phyloP scores from a whole-genome alignment of 148 eudicot genomes.

The Vaccinium vitisidaea region DNA sequence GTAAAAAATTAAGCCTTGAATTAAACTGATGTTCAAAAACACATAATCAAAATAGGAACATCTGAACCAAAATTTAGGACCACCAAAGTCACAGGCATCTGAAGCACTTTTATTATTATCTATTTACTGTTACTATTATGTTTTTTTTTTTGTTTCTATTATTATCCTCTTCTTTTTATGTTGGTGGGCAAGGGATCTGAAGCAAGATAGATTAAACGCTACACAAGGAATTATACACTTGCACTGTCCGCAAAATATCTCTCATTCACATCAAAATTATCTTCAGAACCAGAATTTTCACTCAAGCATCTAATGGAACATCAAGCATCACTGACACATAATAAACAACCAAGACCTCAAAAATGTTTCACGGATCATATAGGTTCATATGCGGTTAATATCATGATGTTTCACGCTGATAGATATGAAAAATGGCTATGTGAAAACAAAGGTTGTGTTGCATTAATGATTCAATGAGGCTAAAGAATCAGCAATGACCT shows the following conservation, averaged over 20 bases:
- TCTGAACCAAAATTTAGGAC: neutral
- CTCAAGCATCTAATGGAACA: neutral
- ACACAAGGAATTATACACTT: neutral
- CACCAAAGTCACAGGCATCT: neutral
- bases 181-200: neutral
- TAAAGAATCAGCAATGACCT: slow-evolving; percentile 6
- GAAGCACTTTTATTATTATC: no score
- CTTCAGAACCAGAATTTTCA: neutral
- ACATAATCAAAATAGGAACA: no score
- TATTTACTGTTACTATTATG: no score
- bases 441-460: neutral
- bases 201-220: neutral
- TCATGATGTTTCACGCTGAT: neutral
- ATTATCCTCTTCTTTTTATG: neutral
- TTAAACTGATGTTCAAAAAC: no score
- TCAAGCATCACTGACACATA: neutral
- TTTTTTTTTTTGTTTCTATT: neutral
- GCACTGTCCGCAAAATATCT: neutral
- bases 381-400: neutral
- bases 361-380: neutral
- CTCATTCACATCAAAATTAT: neutral
- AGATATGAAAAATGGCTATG: neutral
- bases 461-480: neutral
- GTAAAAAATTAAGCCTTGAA: neutral
- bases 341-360: neutral